A percentile compares a stretch with the other conserved stretches of the same genome.
phyloP scores from a whole-genome alignment of 2,329 filamentous ascomycete genomes.

The Colletotrichum sp. region DNA sequence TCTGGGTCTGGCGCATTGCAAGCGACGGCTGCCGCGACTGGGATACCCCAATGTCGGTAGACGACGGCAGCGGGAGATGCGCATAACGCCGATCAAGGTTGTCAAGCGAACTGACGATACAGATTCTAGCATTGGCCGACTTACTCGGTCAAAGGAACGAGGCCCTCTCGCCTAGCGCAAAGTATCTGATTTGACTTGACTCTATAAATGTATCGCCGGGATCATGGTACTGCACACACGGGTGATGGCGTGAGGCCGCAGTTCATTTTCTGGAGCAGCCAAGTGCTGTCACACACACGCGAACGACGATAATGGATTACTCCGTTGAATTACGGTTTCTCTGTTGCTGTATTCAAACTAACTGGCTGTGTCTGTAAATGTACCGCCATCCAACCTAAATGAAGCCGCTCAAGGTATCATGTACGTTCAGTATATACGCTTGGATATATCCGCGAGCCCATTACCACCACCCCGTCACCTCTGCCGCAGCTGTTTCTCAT shows the following conservation, averaged over 20 bases:
- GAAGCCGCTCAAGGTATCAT: slow-evolving; percentile 5
- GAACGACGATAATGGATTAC: neutral
- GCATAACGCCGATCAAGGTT: neutral
- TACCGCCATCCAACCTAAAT: neutral
- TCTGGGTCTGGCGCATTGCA: neutral
- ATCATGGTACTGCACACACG: neutral
- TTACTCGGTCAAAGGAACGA: neutral
- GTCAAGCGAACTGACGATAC: neutral
- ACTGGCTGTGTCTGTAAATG: neutral
- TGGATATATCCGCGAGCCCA: neutral
- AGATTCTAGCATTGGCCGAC: neutral
- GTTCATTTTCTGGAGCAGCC: neutral
- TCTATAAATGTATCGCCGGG: neutral
- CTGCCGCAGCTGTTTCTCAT: slow-evolving; percentile 72
- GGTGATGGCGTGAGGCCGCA: neutral
- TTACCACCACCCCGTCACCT: slow-evolving; percentile 47
- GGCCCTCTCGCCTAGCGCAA: neutral
- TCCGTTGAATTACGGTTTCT: neutral
- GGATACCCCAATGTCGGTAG: neutral
- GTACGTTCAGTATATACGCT: neutral
- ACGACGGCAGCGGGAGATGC: neutral
- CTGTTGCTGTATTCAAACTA: neutral
- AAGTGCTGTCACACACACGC: neutral
- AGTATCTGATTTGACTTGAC: neutral
- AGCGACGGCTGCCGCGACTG: neutral